Evolutionary conservation across 163 green algal genomes (phyloP).

Genomic region (Prototheca stagnorum): DNA sequence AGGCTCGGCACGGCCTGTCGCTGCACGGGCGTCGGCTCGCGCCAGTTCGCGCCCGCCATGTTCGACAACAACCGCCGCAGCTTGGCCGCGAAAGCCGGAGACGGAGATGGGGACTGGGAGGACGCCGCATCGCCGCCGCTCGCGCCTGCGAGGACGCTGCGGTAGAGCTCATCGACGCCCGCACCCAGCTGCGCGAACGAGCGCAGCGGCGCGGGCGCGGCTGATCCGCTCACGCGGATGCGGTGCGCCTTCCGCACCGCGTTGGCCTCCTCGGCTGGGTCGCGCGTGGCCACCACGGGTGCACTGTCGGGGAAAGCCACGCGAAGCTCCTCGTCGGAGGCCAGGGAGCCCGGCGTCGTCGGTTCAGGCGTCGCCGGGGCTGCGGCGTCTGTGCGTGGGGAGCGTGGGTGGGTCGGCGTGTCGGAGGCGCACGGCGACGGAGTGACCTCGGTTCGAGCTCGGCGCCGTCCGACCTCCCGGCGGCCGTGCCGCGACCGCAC

Average conservation of each 20-base stretch:
- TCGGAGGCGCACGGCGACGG: too few species aligned
- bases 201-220: conserved; percentile 24
- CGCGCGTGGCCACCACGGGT: conserved; percentile 13
- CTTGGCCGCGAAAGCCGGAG: conserved; percentile 29
- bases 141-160: not conserved
- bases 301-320: conserved; percentile 1
- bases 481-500: too few species aligned
- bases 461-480: too few species aligned
- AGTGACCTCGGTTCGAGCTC: too few species aligned
- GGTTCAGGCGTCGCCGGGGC: too few species aligned
- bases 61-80: conserved; percentile 9
- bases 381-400: too few species aligned
- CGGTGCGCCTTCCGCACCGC: conserved; percentile 51
- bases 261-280: conserved; percentile 51
- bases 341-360: too few species aligned
- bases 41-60: conserved; percentile 35
- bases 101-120: not conserved
- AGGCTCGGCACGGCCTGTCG: conserved; percentile 69
- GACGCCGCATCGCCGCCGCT: not conserved
- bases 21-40: conserved; percentile 74
- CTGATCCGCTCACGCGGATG: conserved; percentile 40
- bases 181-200: not conserved
- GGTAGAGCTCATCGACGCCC: not conserved
- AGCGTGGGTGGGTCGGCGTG: too few species aligned
- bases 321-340: not conserved